Conservation (phyloP, 495 filamentous ascomycete species). For the Aspergillus bridgeri region DNA sequence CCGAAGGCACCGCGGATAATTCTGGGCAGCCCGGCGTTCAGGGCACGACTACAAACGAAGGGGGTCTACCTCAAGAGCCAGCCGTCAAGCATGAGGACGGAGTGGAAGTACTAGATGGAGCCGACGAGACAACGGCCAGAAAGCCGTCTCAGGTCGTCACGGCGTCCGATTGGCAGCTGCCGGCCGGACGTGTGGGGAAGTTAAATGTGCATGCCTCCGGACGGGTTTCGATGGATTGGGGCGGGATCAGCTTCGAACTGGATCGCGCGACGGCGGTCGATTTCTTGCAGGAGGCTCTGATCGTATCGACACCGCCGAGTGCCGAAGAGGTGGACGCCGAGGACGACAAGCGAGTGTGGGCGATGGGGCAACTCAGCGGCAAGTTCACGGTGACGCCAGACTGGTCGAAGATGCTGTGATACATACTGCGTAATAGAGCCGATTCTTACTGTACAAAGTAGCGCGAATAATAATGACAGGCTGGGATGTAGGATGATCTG, state of each 20-base stretch:
- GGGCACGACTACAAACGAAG: not conserved
- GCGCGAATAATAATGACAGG: not conserved
- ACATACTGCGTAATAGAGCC: not conserved
- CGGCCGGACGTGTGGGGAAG: slow-evolving; percentile 55
- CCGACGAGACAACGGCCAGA: slow-evolving; percentile 15
- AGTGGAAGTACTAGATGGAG: slow-evolving; percentile 29
- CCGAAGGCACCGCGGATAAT: slow-evolving; percentile 12
- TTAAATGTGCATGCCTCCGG: slow-evolving; percentile 52
- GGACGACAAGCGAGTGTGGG: slow-evolving; percentile 39
- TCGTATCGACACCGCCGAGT: slow-evolving; percentile 33
- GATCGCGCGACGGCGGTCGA: slow-evolving; percentile 41
- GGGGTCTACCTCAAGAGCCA: slow-evolving; percentile 9
- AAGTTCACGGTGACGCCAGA: slow-evolving; percentile 50
- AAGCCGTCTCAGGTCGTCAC: slow-evolving; percentile 33
- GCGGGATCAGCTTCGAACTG: slow-evolving; percentile 46
- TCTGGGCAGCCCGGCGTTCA: slow-evolving; percentile 4
- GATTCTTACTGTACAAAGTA: not conserved
- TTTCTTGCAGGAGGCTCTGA: slow-evolving; percentile 46
- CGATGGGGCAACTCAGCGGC: slow-evolving; percentile 48
- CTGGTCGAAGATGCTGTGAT: slow-evolving; percentile 46
- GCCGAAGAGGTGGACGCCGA: slow-evolving; percentile 22
- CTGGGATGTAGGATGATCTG: not conserved
- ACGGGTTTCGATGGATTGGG: slow-evolving; percentile 47
- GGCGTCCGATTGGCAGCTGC: slow-evolving; percentile 41
- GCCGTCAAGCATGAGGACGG: slow-evolving; percentile 35